These are phyloP conservation scores for Paraconiothyrium sp. DNA, from an alignment of 2,329 filamentous ascomycete genomes.

Conservation along the genomic window DNA sequence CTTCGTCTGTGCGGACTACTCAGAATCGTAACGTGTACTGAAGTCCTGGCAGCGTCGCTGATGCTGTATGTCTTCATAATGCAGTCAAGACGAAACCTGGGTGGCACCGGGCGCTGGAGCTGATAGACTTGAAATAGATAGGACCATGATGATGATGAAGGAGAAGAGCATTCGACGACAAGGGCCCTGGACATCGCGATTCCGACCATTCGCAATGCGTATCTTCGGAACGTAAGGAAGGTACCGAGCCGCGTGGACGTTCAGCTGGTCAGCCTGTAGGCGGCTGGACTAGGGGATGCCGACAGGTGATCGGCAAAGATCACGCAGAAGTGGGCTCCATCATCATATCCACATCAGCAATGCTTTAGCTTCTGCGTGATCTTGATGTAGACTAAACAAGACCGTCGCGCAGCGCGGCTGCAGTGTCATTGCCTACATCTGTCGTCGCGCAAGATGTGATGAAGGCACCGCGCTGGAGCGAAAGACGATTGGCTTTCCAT, in stretches of 20 bases:
- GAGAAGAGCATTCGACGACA: not conserved
- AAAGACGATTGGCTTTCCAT: not conserved
- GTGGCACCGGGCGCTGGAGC: not conserved
- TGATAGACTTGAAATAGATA: conserved; percentile 3
- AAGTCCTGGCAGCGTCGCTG: conserved; percentile 2
- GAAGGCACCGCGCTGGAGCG: not conserved
- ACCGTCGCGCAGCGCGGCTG: conserved; percentile 6
- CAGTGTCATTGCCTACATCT: conserved; percentile 22
- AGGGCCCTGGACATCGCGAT: conserved; percentile 12
- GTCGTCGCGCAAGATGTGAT: conserved; percentile 9
- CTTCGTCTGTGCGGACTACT: conserved; percentile 23
- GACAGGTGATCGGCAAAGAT: conserved; percentile 17
- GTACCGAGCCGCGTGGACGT: conserved; percentile 16
- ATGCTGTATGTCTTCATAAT: not conserved
- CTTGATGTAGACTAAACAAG: conserved; percentile 13
- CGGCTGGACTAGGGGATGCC: conserved; percentile 18
- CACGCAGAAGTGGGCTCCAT: no score
- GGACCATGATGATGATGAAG: conserved; percentile 9
- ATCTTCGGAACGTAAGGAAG: conserved; percentile 7
- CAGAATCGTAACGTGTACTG: not conserved
- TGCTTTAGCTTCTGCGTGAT: not conserved
- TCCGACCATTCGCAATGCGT: conserved; percentile 1
- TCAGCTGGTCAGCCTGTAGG: conserved; percentile 39
- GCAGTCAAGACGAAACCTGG: not conserved
- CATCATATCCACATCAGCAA: conserved; percentile 20